Conservation (phyloP, 345 rosid species). For the Rhodamnia argentea region DNA sequence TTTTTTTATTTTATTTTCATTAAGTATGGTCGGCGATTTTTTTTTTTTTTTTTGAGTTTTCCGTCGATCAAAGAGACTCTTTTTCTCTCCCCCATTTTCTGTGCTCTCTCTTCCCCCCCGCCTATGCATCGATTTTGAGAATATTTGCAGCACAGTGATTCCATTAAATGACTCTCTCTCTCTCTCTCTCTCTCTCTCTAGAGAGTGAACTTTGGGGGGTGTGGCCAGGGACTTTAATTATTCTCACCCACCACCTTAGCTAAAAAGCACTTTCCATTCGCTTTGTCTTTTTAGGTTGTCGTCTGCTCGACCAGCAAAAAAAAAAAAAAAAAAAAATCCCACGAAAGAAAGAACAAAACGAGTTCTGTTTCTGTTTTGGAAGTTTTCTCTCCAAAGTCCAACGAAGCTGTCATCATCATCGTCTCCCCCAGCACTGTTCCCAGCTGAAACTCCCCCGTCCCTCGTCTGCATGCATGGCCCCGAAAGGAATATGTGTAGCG, state of each 20-base stretch:
- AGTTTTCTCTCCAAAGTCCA: not conserved
- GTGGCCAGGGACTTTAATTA: not conserved
- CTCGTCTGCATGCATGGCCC: not conserved
- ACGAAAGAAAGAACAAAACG: not conserved
- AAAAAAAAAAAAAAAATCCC: no score
- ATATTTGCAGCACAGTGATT: not conserved
- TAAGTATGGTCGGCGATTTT: not conserved
- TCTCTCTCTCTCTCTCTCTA: slow-evolving; percentile 20
- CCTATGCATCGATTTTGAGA: slow-evolving; percentile 17
- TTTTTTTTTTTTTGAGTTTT: not conserved
- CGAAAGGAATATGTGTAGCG: not conserved
- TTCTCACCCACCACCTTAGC: slow-evolving; percentile 1
- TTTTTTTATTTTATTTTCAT: not conserved
- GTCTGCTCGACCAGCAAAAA: not conserved
- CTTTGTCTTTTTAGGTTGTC: not conserved
- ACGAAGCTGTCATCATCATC: not conserved
- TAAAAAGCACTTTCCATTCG: not conserved
- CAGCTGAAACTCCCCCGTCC: not conserved
- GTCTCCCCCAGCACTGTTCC: not conserved
- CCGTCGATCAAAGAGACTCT: not conserved
- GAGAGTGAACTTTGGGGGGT: not conserved
- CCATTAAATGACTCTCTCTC: slow-evolving; percentile 16
- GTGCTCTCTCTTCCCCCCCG: not conserved
- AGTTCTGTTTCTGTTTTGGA: not conserved
- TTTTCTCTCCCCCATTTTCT: slow-evolving; percentile 3